These are phyloP conservation scores for Botrytis medusae DNA, from an alignment of 2,329 filamentous ascomycete genomes.

Conservation along the genomic window DNA sequence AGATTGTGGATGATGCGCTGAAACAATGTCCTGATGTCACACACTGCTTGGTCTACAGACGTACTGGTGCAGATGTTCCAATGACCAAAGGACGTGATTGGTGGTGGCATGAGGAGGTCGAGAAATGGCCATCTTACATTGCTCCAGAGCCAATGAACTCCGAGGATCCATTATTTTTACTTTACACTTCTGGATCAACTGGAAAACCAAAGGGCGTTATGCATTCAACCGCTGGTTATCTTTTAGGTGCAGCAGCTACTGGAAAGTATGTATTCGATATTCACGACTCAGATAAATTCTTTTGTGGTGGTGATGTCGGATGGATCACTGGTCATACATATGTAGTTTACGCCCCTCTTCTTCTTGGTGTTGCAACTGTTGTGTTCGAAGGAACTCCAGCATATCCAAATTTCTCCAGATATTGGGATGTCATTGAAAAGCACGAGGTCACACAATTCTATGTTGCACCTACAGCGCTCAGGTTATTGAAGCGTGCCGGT, in stretches of 20 bases:
- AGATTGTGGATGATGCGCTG: slow-evolving; percentile 96
- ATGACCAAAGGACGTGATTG: slow-evolving; percentile 85
- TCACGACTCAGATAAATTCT: slow-evolving; percentile 88
- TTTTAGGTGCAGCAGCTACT: slow-evolving; percentile 89
- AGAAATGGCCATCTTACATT: slow-evolving; percentile 94
- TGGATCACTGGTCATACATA: slow-evolving; percentile 99
- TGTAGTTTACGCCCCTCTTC: slow-evolving; percentile 91
- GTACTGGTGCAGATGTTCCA: slow-evolving; percentile 88
- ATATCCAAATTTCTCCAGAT: slow-evolving; percentile 95
- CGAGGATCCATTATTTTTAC: slow-evolving; percentile 93
- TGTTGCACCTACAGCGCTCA: slow-evolving; percentile 90
- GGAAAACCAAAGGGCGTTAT: slow-evolving; percentile 99
- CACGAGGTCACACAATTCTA: slow-evolving; percentile 97
- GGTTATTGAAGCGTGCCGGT: slow-evolving; percentile 91
- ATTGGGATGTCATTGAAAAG: slow-evolving; percentile 98
- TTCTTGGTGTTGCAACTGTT: slow-evolving; percentile 90
- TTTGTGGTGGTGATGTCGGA: slow-evolving; percentile 96
- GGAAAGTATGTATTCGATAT: slow-evolving; percentile 99
- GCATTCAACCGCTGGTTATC: slow-evolving; percentile 94
- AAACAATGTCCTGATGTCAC: slow-evolving; percentile 91
- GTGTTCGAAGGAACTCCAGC: slow-evolving; percentile 98
- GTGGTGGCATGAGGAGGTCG: slow-evolving; percentile 99
- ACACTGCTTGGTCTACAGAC: slow-evolving; percentile 88
- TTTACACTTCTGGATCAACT: slow-evolving; percentile 97
- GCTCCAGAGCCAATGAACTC: slow-evolving; percentile 85